Conservation (phyloP, 2,329 filamentous ascomycete genomes). For the Zasmidium cellare region DNA sequence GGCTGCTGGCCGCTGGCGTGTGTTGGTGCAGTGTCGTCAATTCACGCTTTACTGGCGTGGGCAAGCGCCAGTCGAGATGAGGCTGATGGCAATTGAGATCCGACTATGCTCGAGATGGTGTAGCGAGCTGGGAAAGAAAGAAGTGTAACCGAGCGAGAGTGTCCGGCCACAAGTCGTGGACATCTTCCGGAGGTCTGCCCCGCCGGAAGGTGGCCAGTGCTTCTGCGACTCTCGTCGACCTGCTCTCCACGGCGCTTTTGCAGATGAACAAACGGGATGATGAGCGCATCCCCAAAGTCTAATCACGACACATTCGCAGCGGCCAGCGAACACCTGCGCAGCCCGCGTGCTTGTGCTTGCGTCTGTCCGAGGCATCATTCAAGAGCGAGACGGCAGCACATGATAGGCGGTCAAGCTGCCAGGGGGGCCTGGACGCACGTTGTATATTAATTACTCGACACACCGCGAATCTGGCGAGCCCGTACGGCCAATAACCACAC, state of each 20-base stretch:
- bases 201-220: too few relatives aligned
- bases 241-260: neutral
- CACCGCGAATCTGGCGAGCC: conserved; percentile 15
- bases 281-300: conserved; percentile 3
- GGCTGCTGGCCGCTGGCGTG: too few relatives aligned
- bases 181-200: too few relatives aligned
- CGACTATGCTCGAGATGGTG: conserved; percentile 5
- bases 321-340: neutral
- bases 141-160: conserved; percentile 2
- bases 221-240: too few relatives aligned
- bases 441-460: conserved; percentile 3
- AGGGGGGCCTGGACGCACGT: neutral
- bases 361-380: neutral
- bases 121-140: neutral
- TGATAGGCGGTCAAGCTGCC: conserved; percentile 18
- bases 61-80: conserved; percentile 2
- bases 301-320: neutral
- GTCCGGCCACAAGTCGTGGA: neutral
- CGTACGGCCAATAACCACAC: conserved; percentile 4
- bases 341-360: neutral
- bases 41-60: neutral
- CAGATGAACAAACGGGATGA: conserved; percentile 4
- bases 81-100: conserved; percentile 7
- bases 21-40: neutral
- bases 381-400: conserved; percentile 3